Evolutionary conservation across 1,284 basidiomycete genomes (phyloP).

Genomic region (Ganoderma multipileum): DNA sequence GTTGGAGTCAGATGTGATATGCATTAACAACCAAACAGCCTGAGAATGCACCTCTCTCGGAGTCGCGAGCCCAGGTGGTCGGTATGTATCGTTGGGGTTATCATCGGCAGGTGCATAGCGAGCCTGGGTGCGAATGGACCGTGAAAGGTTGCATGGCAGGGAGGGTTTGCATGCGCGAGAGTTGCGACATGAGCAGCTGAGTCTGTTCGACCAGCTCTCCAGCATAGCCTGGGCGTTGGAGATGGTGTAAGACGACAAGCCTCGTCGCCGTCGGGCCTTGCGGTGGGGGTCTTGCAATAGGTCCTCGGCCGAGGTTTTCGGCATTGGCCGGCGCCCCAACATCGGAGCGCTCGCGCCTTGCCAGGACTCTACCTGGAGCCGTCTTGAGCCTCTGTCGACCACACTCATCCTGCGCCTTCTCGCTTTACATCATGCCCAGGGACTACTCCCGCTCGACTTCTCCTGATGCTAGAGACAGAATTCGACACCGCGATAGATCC

Average conservation of each 20-base stretch:
- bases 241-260: conserved; percentile 28
- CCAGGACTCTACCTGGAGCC: not conserved
- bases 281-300: too few relatives aligned
- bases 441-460: conserved; percentile 55
- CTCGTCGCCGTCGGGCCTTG: not conserved
- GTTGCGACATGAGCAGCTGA: conserved; percentile 16
- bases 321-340: not conserved
- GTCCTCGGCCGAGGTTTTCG: not conserved
- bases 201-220: conserved; percentile 19
- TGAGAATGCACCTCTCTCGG: conserved; percentile 65
- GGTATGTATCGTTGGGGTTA: conserved; percentile 34
- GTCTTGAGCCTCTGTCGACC: not conserved
- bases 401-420: not conserved
- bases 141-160: conserved; percentile 7
- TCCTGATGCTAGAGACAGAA: conserved; percentile 48
- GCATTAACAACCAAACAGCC: not conserved
- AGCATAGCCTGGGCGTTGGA: conserved; percentile 20
- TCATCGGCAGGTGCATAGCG: conserved; percentile 44
- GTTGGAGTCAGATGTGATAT: conserved; percentile 1
- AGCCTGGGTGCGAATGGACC: conserved; percentile 51
- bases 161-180: conserved; percentile 10
- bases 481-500: conserved; percentile 32
- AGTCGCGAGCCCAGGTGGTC: conserved; percentile 61
- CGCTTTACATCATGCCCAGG: conserved; percentile 11
- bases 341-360: not conserved